A percentile compares a stretch with the other conserved stretches of the same genome.
Evolutionary conservation across 495 filamentous ascomycete species (phyloP).

Genomic region (Xylaria intraflava): DNA sequence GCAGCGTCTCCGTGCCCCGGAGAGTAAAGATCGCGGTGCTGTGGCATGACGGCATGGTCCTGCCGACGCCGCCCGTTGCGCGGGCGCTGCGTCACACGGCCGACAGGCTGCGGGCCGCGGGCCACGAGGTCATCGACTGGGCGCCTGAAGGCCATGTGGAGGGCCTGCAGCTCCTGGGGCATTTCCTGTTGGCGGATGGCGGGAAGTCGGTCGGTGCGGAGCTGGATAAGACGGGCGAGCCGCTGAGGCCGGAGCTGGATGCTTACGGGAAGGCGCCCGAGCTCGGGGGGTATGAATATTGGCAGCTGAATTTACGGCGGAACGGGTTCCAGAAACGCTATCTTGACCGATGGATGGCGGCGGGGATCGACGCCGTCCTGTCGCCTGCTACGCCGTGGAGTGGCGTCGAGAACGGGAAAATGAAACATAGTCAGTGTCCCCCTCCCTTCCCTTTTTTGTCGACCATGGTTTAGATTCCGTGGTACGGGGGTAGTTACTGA

Average conservation of each 20-base stretch:
- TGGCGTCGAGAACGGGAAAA: constrained; percentile 64
- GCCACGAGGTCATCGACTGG: constrained; percentile 66
- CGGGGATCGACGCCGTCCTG: constrained; percentile 63
- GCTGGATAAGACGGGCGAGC: constrained; percentile 67
- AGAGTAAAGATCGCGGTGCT: constrained; percentile 64
- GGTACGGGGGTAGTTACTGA: not conserved
- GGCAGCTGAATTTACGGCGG: constrained; percentile 63
- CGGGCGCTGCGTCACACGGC: constrained; percentile 63
- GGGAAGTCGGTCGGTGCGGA: constrained; percentile 65
- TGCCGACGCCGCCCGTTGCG: constrained; percentile 71
- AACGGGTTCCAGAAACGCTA: constrained; percentile 67
- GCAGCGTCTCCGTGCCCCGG: constrained; percentile 46
- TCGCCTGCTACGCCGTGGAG: constrained; percentile 67
- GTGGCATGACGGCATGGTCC: constrained; percentile 67
- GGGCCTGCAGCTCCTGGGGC: constrained; percentile 62
- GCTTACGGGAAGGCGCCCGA: constrained; percentile 43
- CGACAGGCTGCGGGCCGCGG: constrained; percentile 55
- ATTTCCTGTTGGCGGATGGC: constrained; percentile 76
- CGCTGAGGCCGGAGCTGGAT: constrained; percentile 65
- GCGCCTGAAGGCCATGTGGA: constrained; percentile 51
- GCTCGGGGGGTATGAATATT: constrained; percentile 66
- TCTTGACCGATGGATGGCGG: constrained; percentile 65
- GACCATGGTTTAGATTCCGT: not conserved
- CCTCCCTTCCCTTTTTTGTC: not conserved
- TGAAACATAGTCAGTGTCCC: constrained; percentile 56